Percentiles rank a stretch among this genome's conserved stretches.
These are phyloP conservation scores for Solanum sparsipilum DNA, from an alignment of 257 asterid species.

Conservation along the genomic window DNA sequence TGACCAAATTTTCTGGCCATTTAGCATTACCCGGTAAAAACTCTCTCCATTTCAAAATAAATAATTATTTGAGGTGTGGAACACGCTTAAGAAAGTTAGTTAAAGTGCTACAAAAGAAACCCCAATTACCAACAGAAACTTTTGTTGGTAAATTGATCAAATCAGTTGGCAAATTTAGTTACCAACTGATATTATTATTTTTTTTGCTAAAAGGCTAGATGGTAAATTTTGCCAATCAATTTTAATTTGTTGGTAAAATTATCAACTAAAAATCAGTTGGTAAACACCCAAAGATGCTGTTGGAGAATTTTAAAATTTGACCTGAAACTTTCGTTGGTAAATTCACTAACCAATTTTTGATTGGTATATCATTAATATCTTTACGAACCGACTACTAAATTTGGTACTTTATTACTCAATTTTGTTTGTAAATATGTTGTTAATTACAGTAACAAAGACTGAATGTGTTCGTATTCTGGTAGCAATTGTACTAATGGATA, in stretches of 20 bases:
- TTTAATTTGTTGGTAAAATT: too few relatives aligned
- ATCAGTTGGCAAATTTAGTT: neutral
- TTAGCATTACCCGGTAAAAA: too few relatives aligned
- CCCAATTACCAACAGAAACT: neutral
- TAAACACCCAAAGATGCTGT: neutral
- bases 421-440: neutral
- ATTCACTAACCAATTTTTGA: neutral
- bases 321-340: neutral
- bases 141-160: neutral
- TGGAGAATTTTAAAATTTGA: neutral
- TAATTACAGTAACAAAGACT: neutral
- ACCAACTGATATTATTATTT: neutral
- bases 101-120: too few relatives aligned
- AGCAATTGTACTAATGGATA: neutral
- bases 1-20: too few relatives aligned
- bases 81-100: neutral
- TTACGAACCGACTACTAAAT: neutral
- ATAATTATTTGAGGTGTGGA: neutral
- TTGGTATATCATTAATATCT: neutral
- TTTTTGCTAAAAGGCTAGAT: neutral
- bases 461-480: neutral
- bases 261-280: too few relatives aligned
- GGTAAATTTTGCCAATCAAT: neutral
- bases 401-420: neutral
- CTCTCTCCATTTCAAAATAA: too few relatives aligned